These are phyloP conservation scores for Pyracantha coccinea DNA, from an alignment of 331 rosid genomes.

Conservation along the genomic window DNA sequence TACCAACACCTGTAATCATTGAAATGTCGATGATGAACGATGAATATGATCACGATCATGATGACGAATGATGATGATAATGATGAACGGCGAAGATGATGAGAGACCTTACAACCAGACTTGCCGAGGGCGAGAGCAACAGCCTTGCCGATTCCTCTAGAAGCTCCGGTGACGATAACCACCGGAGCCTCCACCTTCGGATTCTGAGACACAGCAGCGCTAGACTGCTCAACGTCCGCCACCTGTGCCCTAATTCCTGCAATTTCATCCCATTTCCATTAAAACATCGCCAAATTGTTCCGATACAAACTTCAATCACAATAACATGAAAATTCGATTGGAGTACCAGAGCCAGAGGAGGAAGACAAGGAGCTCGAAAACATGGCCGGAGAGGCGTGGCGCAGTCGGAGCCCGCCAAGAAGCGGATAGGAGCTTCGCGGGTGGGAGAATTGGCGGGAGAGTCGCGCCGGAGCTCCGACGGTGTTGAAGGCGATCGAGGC, in stretches of 20 bases:
- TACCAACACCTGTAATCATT: conserved; percentile 23
- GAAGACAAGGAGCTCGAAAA: conserved; percentile 8
- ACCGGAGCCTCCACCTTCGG: conserved; percentile 22
- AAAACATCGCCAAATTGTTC: not conserved
- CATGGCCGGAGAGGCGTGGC: not conserved
- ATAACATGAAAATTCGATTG: not conserved
- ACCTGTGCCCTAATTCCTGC: conserved; percentile 32
- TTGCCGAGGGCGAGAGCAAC: conserved; percentile 29
- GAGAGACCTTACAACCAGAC: conserved; percentile 35
- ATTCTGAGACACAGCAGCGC: not conserved
- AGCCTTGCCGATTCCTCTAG: conserved; percentile 36
- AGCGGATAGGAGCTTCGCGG: conserved; percentile 12
- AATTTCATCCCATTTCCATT: not conserved
- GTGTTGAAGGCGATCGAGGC: conserved; percentile 25
- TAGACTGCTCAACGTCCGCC: conserved; percentile 21
- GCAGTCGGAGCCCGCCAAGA: conserved; percentile 11
- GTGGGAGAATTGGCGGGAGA: conserved; percentile 16
- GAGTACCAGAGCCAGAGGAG: conserved; percentile 10
- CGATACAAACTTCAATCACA: not conserved
- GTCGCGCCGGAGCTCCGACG: conserved; percentile 18
- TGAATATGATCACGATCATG: not conserved
- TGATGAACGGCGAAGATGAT: not conserved
- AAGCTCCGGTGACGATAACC: conserved; percentile 41
- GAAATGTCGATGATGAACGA: not conserved
- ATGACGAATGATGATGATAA: not conserved